Evolutionary conservation across 2,329 filamentous ascomycete genomes (phyloP), one percentile per base, ranked within the genome.

Genomic region (Ceratocystiopsis brevicomis): DNA sequence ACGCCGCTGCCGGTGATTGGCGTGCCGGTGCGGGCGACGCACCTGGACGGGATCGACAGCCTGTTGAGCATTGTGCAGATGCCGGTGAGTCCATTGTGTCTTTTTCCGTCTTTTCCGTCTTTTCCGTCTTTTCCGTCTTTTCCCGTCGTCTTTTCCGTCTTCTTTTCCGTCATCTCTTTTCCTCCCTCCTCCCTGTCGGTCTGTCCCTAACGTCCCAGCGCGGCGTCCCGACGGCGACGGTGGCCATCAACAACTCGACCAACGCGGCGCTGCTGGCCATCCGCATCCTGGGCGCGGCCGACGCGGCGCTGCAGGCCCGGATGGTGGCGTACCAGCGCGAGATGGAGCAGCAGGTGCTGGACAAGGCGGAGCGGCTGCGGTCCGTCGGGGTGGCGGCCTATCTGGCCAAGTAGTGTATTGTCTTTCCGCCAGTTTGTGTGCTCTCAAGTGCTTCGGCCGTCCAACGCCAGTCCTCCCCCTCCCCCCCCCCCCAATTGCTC

Each of bases 231-330:
- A 76, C 78, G 14, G 80, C 81, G 6, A 85, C 80, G 0, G 79
- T 87, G 4, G 81, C 75, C 12, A 84, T 86, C 57, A 83, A 84
- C 59, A 86, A 86, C 61, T 80, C 77, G 19, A 79, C 79, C 44
- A 87, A 86, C 53, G 81, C 81, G 6, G 50, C 49, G 1, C 43
- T 52, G 21, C 38, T 52, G 37, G 50, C 50, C 4, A 43, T 51
- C n/a, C 43, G 48, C 14, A 47, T 45, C 15, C 45, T 51, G 9
- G 49, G 49, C 25, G 40, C 48, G 11, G 47, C 61, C 33, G 70
- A 76, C 45, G 57, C 60, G 13, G 64, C 58, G 15, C 63, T 81
- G 14, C 58, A 63, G 39, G 58, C 67, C 47, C 65, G 66, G 50
- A 64, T 81, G 61, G 66, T 66, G 48, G 60, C 65, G 13, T 84